phyloP scores from a whole-genome alignment of 2,329 filamentous ascomycete genomes.

The Thielaviopsis euricoi region DNA sequence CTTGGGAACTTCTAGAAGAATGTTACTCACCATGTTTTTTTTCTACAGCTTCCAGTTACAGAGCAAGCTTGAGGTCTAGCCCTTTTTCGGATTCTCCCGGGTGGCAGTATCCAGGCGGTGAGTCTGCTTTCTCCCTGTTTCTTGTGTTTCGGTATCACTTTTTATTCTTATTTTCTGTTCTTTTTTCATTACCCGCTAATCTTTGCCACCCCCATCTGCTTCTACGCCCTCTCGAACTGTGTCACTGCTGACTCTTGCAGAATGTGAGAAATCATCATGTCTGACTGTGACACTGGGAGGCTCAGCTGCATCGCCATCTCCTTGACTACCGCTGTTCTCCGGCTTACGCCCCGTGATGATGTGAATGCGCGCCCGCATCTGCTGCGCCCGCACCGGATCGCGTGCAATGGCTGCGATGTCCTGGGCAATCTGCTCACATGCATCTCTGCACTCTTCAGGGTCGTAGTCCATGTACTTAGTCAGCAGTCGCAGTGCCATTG shows the following conservation, averaged over 20 bases:
- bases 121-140: too few relatives aligned
- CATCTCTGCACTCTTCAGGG: conserved; percentile 28
- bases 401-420: conserved; percentile 33
- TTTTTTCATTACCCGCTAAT: background rate
- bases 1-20: background rate
- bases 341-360: conserved; percentile 36
- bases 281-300: background rate
- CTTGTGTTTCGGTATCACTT: too few relatives aligned
- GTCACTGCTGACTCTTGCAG: background rate
- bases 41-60: too few relatives aligned
- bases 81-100: background rate
- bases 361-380: conserved; percentile 30
- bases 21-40: background rate
- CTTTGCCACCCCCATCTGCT: background rate
- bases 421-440: conserved; percentile 29
- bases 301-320: background rate
- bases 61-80: too few relatives aligned
- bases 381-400: conserved; percentile 25
- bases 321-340: background rate
- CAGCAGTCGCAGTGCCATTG: conserved; percentile 30
- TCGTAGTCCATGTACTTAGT: conserved; percentile 38
- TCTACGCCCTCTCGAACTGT: background rate
- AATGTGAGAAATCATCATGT: background rate
- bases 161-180: background rate
- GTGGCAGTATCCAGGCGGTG: background rate